Evolutionary conservation across 768 basidiomycete genomes (phyloP).

Genomic region (Auricularia sp.): DNA sequence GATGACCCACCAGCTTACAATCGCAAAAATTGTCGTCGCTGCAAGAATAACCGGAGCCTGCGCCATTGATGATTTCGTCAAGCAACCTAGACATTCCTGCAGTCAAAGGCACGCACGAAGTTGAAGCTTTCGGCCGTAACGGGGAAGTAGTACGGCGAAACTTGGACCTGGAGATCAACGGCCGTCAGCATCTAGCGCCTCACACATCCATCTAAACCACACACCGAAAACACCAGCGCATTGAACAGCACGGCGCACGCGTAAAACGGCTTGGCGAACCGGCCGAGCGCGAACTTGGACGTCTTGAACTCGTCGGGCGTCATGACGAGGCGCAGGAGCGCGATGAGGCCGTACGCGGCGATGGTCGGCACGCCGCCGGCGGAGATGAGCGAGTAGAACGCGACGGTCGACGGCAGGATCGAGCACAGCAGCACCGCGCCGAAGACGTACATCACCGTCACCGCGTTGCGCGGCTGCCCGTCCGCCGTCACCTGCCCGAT

Average conservation of each 20-base stretch:
- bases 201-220: conserved; percentile 20
- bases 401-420: conserved; percentile 81
- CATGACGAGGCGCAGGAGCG: conserved; percentile 61
- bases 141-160: conserved; percentile 85
- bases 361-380: conserved; percentile 82
- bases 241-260: conserved; percentile 61
- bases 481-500: conserved; percentile 60
- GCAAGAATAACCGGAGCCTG: conserved; percentile 75
- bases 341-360: conserved; percentile 78
- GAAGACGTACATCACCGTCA: conserved; percentile 79
- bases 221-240: conserved; percentile 57
- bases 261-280: conserved; percentile 58
- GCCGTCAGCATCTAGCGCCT: conserved; percentile 5
- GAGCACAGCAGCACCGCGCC: conserved; percentile 69
- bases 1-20: conserved; percentile 68
- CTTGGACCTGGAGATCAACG: conserved; percentile 43
- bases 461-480: conserved; percentile 75
- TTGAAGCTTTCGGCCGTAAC: conserved; percentile 70
- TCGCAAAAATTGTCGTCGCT: conserved; percentile 64
- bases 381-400: conserved; percentile 83
- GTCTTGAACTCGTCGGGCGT: conserved; percentile 66
- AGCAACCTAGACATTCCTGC: no score
- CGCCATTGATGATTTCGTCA: no score
- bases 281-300: conserved; percentile 66
- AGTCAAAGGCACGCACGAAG: conserved; percentile 45